Percentiles rank a stretch among this genome's conserved stretches.
phyloP scores from a whole-genome alignment of 1,284 basidiomycete genomes.

The Anthracocystis setariae region DNA sequence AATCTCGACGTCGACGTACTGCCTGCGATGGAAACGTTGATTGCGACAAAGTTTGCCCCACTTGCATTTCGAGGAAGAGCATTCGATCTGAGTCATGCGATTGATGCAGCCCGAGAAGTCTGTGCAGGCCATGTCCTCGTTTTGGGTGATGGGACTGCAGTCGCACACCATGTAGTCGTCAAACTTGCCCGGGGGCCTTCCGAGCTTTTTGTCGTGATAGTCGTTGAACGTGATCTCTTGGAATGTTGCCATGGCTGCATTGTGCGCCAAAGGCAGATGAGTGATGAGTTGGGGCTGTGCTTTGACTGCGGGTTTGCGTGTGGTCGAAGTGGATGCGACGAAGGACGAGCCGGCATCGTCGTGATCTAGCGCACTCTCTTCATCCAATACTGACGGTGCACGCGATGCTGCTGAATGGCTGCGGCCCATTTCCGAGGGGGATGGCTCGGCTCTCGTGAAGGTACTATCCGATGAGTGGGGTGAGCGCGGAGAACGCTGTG shows the following conservation, averaged over 20 bases:
- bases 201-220: constrained; percentile 88
- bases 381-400: constrained; percentile 17
- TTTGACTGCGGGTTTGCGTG: constrained; percentile 24
- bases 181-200: constrained; percentile 83
- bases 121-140: constrained; percentile 76
- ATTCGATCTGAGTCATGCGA: constrained; percentile 95
- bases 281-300: constrained; percentile 50
- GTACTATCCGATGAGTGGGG: constrained; percentile 1
- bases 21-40: constrained; percentile 82
- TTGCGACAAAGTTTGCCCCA: constrained; percentile 87
- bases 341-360: constrained; percentile 16
- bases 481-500: constrained; percentile 1
- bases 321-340: constrained; percentile 16
- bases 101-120: constrained; percentile 94
- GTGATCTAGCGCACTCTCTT: constrained; percentile 13
- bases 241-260: constrained; percentile 78
- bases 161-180: constrained; percentile 71
- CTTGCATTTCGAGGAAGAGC: constrained; percentile 84
- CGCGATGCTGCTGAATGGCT: constrained; percentile 8
- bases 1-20: constrained; percentile 89
- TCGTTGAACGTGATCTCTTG: constrained; percentile 79
- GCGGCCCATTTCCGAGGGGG: constrained; percentile 7
- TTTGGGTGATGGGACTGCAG: constrained; percentile 46
- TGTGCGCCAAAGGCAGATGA: constrained; percentile 55
- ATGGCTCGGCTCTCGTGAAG: neutral